Percentiles rank a stretch among this genome's conserved stretches.
These are phyloP conservation scores for Mollisia scopiformis DNA, from an alignment of 2,329 filamentous ascomycete genomes.

Conservation along the genomic window DNA sequence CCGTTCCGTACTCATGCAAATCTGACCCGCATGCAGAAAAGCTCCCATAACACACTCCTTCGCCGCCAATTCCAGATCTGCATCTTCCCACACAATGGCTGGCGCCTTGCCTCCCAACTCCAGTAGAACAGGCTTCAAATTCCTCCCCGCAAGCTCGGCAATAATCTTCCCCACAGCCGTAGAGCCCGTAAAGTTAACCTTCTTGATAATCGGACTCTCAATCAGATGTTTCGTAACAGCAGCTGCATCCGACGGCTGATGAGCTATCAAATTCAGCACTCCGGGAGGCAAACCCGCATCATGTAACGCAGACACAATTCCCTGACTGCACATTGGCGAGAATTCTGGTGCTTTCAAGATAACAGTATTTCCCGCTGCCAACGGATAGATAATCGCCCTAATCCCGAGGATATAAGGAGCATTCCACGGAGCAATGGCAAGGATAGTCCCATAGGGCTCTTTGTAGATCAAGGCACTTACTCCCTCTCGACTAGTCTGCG, in stretches of 20 bases:
- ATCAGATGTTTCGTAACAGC: slow-evolving; percentile 70
- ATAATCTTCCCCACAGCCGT: slow-evolving; percentile 76
- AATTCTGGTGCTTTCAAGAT: slow-evolving; percentile 74
- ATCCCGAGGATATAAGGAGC: slow-evolving; percentile 58
- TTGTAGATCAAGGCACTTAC: slow-evolving; percentile 67
- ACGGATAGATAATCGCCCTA: slow-evolving; percentile 60
- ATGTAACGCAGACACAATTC: slow-evolving; percentile 64
- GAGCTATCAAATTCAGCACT: slow-evolving; percentile 72
- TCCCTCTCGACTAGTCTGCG: slow-evolving; percentile 45
- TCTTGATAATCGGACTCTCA: slow-evolving; percentile 67
- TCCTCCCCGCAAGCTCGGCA: slow-evolving; percentile 67
- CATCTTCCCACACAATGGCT: slow-evolving; percentile 79
- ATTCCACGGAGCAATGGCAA: slow-evolving; percentile 81
- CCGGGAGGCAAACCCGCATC: slow-evolving; percentile 79
- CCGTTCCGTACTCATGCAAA: slow-evolving; percentile 85
- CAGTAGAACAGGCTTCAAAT: slow-evolving; percentile 78
- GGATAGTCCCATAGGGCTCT: slow-evolving; percentile 78
- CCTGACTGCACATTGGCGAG: slow-evolving; percentile 65
- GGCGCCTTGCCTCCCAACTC: slow-evolving; percentile 85
- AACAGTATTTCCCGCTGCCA: slow-evolving; percentile 79
- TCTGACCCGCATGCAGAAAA: slow-evolving; percentile 76
- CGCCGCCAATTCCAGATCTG: slow-evolving; percentile 74
- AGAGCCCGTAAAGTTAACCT: slow-evolving; percentile 86
- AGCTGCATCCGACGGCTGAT: slow-evolving; percentile 66
- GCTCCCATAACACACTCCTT: slow-evolving; percentile 68